Percentiles rank a stretch among this genome's conserved stretches.
Evolutionary conservation across 2,329 filamentous ascomycete genomes (phyloP).

Genomic region (Aspergillus sp.): DNA sequence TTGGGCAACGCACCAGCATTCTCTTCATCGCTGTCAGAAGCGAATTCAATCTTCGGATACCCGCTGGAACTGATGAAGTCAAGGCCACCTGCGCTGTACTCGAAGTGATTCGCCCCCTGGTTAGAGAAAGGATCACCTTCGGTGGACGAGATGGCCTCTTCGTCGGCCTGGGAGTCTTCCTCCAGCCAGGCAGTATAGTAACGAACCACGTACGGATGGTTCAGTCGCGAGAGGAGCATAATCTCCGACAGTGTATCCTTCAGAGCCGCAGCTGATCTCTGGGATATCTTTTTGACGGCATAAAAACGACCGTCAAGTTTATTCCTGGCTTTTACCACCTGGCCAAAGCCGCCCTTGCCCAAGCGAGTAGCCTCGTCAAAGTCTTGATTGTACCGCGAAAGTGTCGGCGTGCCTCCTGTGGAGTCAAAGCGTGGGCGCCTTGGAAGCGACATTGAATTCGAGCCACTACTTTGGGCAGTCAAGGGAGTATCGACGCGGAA

Average conservation of each 20-base stretch:
- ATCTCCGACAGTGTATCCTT: constrained; percentile 69
- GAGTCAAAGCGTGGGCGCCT: constrained; percentile 55
- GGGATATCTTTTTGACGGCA: constrained; percentile 92
- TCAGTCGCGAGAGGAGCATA: constrained; percentile 79
- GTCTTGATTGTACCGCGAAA: constrained; percentile 76
- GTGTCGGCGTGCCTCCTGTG: constrained; percentile 41
- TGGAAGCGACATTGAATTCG: constrained; percentile 37
- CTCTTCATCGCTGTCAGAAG: constrained; percentile 44
- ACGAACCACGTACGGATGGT: constrained; percentile 77
- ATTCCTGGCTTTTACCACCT: constrained; percentile 90
- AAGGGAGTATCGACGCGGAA: constrained; percentile 33
- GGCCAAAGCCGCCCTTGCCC: constrained; percentile 89
- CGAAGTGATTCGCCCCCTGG: constrained; percentile 38
- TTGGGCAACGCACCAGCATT: constrained; percentile 29
- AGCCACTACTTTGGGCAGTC: constrained; percentile 31
- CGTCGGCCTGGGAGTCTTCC: constrained; percentile 42
- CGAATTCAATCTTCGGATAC: constrained; percentile 69
- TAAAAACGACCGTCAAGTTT: constrained; percentile 90
- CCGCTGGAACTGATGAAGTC: constrained; percentile 90
- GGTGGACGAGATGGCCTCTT: constrained; percentile 37
- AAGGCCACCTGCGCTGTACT: constrained; percentile 65
- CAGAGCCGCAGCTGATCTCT: constrained; percentile 58
- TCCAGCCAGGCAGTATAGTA: constrained; percentile 97
- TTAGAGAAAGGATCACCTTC: constrained; percentile 44
- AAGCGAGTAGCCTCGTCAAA: constrained; percentile 84